Base-by-base conservation (phyloP, 495 filamentous ascomycete genomes). In the Bombardia bombarda region DNA sequence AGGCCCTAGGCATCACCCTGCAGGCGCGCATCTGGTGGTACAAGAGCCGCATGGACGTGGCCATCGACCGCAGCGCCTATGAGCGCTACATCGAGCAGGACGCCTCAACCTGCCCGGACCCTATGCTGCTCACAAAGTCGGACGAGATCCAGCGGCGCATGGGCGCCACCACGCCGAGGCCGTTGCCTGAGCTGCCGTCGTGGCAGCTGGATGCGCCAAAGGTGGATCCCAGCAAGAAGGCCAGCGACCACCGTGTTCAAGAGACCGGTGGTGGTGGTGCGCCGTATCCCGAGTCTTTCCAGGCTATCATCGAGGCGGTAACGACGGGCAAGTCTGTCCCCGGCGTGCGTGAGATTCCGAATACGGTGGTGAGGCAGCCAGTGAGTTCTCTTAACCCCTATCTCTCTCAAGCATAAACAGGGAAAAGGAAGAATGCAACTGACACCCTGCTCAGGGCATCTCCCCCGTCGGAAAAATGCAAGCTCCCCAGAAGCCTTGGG, bases 241-340 rank as follows among this genome's bases (percentile, higher is more conserved):
- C 61, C 19, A 50, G 53, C 16, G 53, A 61, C 24, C 32, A 6
- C 33, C 49, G 42, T 14, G 41, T 46, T 2, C 31, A 33, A 14
- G 38, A 56, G 8, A 44, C 47, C 20, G 56, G 55, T 33, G 55
- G 56, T 12, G 67, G 74, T 19, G 65, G 52, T 8, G 63, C 79
- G 32, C 77, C 82, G 3, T 95, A 95, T 58, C 92, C 92, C 4
- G 80, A 79, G 19, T 84, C 83, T 2, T 97, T 98, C 55, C 80
- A 85, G 21, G 81, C 90, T 45, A 89, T 98, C 38, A 81, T 95
- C 26, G 88, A 87, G 32, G 78, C 96, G 23, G 87, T 98, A 49
- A 84, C 83, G 3, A 83, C 74, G 16, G 89, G 88, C 32, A 78
- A 88, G 58, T 80, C 83, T 3, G 84, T 98, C 38, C 86, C 88